A percentile compares a stretch with the other conserved stretches of the same genome.
Conservation (phyloP, 768 basidiomycete genomes). For the Podaxis rugospora region DNA sequence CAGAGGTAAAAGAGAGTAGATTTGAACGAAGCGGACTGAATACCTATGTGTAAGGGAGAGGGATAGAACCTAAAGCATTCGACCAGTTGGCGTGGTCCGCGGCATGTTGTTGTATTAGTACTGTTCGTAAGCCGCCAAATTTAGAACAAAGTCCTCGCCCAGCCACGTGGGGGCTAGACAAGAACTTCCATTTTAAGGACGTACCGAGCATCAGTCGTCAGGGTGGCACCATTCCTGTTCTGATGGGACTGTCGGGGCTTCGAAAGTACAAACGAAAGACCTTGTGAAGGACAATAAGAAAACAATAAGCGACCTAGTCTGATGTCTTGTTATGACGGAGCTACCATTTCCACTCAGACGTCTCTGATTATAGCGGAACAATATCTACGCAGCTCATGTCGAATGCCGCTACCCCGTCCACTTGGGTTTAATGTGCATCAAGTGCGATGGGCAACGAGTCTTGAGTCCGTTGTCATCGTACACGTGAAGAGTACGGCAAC, state of each 20-base stretch:
- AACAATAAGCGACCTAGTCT: not conserved
- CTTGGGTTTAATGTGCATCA: not conserved
- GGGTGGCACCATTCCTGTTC: not conserved
- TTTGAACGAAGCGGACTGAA: not conserved
- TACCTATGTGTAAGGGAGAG: not conserved
- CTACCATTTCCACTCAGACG: not conserved
- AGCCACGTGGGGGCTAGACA: conserved; percentile 9
- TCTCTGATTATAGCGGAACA: not conserved
- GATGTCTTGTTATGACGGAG: not conserved
- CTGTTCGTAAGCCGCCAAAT: not conserved
- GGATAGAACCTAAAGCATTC: not conserved
- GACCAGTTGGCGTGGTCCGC: conserved; percentile 3
- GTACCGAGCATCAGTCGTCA: conserved; percentile 7
- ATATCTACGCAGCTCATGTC: too few relatives aligned
- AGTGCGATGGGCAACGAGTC: not conserved
- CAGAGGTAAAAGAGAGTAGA: not conserved
- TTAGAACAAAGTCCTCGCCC: conserved; percentile 8
- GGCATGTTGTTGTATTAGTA: conserved; percentile 1
- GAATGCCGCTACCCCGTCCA: not conserved
- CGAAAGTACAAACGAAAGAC: conserved; percentile 4
- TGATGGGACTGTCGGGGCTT: conserved; percentile 3
- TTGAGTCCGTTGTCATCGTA: not conserved
- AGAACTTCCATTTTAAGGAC: conserved; percentile 2
- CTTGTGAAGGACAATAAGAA: conserved; percentile 3
- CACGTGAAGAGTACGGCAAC: not conserved